Evolutionary conservation across 768 basidiomycete species (phyloP), one percentile per base, ranked within the genome.

Genomic region (Tulasnella sp.): DNA sequence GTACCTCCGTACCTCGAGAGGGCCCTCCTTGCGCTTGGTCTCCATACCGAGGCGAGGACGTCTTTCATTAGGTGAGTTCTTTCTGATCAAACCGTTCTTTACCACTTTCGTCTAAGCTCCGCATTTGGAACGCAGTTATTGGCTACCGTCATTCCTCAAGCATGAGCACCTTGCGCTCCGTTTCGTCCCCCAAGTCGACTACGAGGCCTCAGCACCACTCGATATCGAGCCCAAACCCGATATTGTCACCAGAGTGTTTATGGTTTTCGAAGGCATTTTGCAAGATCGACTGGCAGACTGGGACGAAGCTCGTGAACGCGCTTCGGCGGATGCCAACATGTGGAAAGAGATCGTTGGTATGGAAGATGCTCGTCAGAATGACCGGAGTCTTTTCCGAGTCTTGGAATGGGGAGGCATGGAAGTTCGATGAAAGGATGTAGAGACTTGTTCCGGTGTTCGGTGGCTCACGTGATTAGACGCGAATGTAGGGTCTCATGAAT

Each of bases 151-250:
- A 9, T 82, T 90, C 64, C 82, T 86, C 50, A 87, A 86, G 79
- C 86, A 89, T 83, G 83, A 85, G 37, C 81, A 87, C 79, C 82
- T 90, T 73, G 88, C 87, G 1, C 84, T 90, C 40, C 87, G 89
- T 5, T 90, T 90, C 83, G 48, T 90, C 7, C 85, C 88, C 2
- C 89, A 90, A 82, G 83, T 83, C 1, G 85, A 86, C 28, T 90
- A 88, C 82, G 87, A 87, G 76, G 78, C 81, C 6, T 86, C 88
- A 0, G 89, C 88, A 0, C 85, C 83, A 0, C 84, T 90, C 20
- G 81, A 82, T 2, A 81, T 90, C 72, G 80, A 77, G 1, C 90
- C 89, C 1, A 48, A 80, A 44, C 89, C 89, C 20, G 88, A 88
- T 78, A 84, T 88, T 72, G 84, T 89, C 9, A 87, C 86, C 0